Evolutionary conservation across 2,329 filamentous ascomycete genomes (phyloP), one percentile per base, ranked within the genome.

Genomic region (Arthroderma sp.): DNA sequence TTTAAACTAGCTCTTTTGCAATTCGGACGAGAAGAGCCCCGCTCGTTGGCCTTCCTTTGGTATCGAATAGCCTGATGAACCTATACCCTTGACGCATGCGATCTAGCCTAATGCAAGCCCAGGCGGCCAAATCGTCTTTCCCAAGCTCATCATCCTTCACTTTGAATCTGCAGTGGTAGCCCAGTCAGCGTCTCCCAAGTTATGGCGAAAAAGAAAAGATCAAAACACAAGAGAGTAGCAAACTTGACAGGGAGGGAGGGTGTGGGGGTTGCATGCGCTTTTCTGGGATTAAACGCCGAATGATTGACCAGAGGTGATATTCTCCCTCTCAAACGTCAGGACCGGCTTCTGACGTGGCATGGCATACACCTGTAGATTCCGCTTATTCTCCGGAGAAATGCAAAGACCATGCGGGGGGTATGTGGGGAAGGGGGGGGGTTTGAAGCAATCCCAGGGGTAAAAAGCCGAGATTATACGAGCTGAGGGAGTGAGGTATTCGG

Each of bases 71-170:
- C 54, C 81, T 82, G 45, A 96, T 70, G 52, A 94, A 78, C 7
- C 87, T 73, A 53, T 84, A 83, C 1, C 91, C 89, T 31, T 74
- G 68, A 48, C 78, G 77, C 48, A 95, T 63, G 5, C 87, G 75
- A 64, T 95, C 87, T 22, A 96, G 74, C 34, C 87, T 75, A 54
- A 94, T 80, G 57, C 87, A 94, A 1, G 84, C 80, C 91, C 91
- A 96, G 2, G 83, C 86, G 7, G 86, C 82, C 46, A 94, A 64
- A 48, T 82, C 75, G 56, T 96, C 87, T 50, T 75, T 74, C 3
- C 81, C 79, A 52, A 88, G 76, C 62, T 89, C 83, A 53, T 94
- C 83, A 60, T 96, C 86, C 62, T 87, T 83, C 53, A 96, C 72
- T 55, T 93, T 86, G 69, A 96, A 85, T 53, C 77, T 80, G 48